Base-by-base conservation (phyloP, 805 yeast species). In the Lachancea waltii region DNA sequence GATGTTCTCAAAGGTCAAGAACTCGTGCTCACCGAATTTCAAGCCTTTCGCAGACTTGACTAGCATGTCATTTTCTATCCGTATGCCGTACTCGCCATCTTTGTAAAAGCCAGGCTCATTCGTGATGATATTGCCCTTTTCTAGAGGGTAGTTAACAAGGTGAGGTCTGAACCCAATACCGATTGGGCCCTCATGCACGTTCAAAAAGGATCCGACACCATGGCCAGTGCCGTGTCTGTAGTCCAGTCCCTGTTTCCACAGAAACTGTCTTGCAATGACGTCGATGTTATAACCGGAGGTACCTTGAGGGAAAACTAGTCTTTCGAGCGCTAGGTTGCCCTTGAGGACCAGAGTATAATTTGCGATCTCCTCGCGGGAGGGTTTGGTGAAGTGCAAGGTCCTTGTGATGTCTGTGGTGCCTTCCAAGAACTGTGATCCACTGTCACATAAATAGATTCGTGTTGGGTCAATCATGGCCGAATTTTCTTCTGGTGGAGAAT, bases 351-450 rank as follows among this genome's bases (percentile, higher is more conserved):
- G 64, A 0, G 97, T 84, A 59, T 85, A 90, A 37, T 78, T 78
- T 46, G 70, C 72, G 24, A 64, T 68, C 54, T 81, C 81, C 45
- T 81, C 82, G 23, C 47, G 40, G 0, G 72, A 51, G 11, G 90
- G 85, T 2, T 61, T 58, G 1, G 62, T 54, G 55, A 86, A 81
- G 57, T 85, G 90, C 35, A 78, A 62, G 0, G 97, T 86, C 50
- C 98, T 72, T 1, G 98, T 92, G 19, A 90, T 85, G 57, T 92
- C 98, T 0, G 98, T 92, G 0, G 98, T 92, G 8, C 98, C 98
- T 53, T 89, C 95, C 16, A 81, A 58, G 54, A 75, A 90, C 52
- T 92, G 98, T 0, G 92, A 85, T 3, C 98, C 98, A 2, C 95
- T 77, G 59, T 92, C 98, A 43, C 85, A 68, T 45, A 92, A 66